Evolutionary conservation across 495 filamentous ascomycete species (phyloP).

Genomic region (Gamarada debralockiae): DNA sequence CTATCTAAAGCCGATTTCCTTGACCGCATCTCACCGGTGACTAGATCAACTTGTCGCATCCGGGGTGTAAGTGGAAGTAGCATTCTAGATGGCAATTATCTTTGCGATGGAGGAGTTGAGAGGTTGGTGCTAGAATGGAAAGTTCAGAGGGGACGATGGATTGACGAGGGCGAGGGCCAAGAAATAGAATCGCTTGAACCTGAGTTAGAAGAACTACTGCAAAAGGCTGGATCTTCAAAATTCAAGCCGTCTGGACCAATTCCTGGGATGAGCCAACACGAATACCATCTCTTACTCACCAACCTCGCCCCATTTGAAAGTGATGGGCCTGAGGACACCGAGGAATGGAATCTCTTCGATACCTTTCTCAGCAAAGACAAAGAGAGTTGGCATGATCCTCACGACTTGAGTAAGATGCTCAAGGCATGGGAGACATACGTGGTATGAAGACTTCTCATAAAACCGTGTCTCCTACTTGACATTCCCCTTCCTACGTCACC

Average conservation of each 20-base stretch:
- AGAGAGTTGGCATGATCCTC: neutral
- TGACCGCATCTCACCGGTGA: neutral
- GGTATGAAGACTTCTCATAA: neutral
- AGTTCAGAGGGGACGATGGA: neutral
- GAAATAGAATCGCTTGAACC: too few species aligned
- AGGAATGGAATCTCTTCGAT: constrained; percentile 1
- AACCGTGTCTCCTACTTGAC: too few species aligned
- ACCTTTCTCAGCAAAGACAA: neutral
- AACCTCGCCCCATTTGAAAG: neutral
- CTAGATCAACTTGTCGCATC: neutral
- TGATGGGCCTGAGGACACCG: neutral
- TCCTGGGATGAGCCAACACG: neutral
- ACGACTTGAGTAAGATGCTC: neutral
- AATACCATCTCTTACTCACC: neutral
- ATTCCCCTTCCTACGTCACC: too few species aligned
- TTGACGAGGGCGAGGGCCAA: neutral
- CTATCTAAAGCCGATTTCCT: neutral
- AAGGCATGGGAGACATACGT: neutral
- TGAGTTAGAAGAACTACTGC: neutral
- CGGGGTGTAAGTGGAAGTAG: neutral
- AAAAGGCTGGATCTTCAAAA: neutral
- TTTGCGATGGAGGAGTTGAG: neutral
- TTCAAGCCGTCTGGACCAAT: neutral
- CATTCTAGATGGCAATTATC: neutral
- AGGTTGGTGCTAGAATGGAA: neutral